A percentile compares a stretch with the other conserved stretches of the same genome.
These are phyloP conservation scores for Echinosophora koreensis DNA, from an alignment of 306 rosid genomes.

Conservation along the genomic window DNA sequence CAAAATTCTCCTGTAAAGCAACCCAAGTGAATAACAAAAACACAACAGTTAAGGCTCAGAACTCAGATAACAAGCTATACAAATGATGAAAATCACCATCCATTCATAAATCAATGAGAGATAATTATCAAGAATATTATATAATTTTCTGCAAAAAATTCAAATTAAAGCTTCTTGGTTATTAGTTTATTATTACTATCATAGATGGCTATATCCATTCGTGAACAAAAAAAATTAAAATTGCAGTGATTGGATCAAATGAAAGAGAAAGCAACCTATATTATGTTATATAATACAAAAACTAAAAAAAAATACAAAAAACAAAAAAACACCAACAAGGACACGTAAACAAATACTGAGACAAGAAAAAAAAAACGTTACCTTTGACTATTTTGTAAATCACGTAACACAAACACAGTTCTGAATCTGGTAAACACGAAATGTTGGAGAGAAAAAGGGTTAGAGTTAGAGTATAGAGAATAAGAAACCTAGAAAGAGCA, in stretches of 20 bases:
- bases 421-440: not conserved
- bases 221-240: not conserved
- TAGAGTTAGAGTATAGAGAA: not conserved
- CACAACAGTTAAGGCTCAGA: not conserved
- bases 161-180: not conserved
- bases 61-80: no score
- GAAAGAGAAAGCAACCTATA: conserved; percentile 12
- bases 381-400: not conserved
- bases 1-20: not conserved
- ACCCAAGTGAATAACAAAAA: not conserved
- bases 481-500: not conserved
- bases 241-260: not conserved
- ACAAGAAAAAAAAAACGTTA: not conserved
- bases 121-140: not conserved
- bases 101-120: not conserved
- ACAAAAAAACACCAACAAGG: not conserved
- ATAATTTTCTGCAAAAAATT: not conserved
- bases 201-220: not conserved
- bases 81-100: not conserved
- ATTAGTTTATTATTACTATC: not conserved
- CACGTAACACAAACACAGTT: not conserved
- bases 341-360: not conserved
- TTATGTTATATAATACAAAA: not conserved
- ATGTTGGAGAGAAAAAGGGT: not conserved
- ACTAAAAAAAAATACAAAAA: not conserved